Percentiles rank a stretch among this genome's conserved stretches.
Evolutionary conservation across 768 basidiomycete genomes (phyloP).

Genomic region (Cyclocybe aegerita): DNA sequence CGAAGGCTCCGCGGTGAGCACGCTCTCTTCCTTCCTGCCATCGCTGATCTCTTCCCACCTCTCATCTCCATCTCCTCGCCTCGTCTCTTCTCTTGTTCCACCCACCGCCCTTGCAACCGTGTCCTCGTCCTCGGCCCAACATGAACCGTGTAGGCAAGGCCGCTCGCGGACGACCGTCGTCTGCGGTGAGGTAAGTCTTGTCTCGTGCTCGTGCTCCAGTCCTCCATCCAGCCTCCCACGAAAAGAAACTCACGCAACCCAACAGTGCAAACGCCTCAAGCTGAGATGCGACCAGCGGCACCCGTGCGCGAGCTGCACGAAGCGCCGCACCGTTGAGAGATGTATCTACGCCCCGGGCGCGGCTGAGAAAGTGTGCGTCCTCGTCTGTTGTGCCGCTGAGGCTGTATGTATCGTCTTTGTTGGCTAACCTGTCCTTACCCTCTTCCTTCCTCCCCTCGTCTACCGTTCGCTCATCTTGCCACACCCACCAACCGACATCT

Average conservation of each 20-base stretch:
- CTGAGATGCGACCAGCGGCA: conserved; percentile 80
- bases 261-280: conserved; percentile 84
- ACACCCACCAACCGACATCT: no score
- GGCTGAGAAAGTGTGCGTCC: conserved; percentile 73
- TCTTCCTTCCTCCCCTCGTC: no score
- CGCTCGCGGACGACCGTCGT: conserved; percentile 80
- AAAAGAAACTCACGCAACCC: no score
- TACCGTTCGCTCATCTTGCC: no score
- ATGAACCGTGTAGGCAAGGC: conserved; percentile 47
- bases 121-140: conserved; percentile 7
- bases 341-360: conserved; percentile 82
- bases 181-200: conserved; percentile 68
- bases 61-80: conserved; percentile 1
- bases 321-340: conserved; percentile 70
- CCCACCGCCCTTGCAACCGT: neutral
- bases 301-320: conserved; percentile 77
- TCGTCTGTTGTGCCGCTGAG: no score
- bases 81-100: neutral
- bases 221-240: neutral
- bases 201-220: neutral
- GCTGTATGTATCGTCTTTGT: no score
- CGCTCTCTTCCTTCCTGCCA: no score
- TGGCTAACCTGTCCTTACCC: no score
- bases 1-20: no score
- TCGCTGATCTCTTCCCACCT: no score